phyloP scores from a whole-genome alignment of 768 basidiomycete species.

The Flagelloscypha sp. region DNA sequence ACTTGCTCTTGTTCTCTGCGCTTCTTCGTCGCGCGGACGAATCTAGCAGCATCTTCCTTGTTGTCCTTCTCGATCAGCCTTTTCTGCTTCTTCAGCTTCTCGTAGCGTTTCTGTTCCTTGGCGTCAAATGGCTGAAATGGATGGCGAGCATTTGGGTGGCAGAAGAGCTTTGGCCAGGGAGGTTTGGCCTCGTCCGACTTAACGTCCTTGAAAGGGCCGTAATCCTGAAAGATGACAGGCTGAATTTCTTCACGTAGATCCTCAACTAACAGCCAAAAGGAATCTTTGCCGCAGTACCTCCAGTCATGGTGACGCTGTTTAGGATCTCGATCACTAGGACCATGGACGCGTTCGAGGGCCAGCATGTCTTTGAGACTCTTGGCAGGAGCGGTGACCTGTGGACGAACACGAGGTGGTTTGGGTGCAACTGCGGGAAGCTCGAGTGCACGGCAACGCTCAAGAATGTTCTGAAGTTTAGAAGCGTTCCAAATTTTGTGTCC shows the following conservation, averaged over 20 bases:
- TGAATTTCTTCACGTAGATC: conserved; percentile 79
- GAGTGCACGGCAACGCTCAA: conserved; percentile 51
- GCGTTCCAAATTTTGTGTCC: conserved; percentile 76
- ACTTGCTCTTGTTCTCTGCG: conserved; percentile 22
- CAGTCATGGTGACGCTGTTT: conserved; percentile 82
- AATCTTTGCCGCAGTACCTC: conserved; percentile 71
- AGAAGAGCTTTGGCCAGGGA: conserved; percentile 80
- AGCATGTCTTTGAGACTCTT: conserved; percentile 38
- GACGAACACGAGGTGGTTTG: conserved; percentile 20
- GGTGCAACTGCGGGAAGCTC: conserved; percentile 16
- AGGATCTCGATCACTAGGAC: conserved; percentile 88
- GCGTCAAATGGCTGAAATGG: conserved; percentile 75
- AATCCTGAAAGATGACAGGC: conserved; percentile 81
- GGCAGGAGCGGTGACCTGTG: conserved; percentile 20
- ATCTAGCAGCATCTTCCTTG: conserved; percentile 17
- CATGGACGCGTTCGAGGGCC: conserved; percentile 72
- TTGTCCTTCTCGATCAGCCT: conserved; percentile 29
- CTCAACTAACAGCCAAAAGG: conserved; percentile 84
- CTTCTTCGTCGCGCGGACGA: conserved; percentile 16
- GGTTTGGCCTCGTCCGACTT: conserved; percentile 43
- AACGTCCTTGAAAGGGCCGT: conserved; percentile 45
- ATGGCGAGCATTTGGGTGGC: conserved; percentile 63
- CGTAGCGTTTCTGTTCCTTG: conserved; percentile 59
- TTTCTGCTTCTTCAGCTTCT: conserved; percentile 43
- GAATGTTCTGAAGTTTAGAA: conserved; percentile 60